These are phyloP conservation scores for Cordyceps fumosorosea DNA, from an alignment of 2,329 filamentous ascomycete species.

Conservation along the genomic window DNA sequence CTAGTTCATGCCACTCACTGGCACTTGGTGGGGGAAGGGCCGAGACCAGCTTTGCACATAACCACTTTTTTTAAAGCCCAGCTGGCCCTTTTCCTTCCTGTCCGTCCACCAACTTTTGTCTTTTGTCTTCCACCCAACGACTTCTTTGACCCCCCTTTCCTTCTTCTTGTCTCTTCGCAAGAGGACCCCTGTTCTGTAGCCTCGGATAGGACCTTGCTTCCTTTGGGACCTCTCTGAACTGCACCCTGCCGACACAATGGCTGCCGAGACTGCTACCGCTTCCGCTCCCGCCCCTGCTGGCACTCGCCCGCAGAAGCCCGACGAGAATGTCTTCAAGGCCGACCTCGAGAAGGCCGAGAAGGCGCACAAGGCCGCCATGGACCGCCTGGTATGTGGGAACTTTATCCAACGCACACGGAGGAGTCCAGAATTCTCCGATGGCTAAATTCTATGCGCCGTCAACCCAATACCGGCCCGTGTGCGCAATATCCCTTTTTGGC, in stretches of 20 bases:
- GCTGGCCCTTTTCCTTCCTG: slow-evolving; percentile 1
- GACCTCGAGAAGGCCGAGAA: slow-evolving; percentile 77
- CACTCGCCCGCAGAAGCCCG: slow-evolving; percentile 74
- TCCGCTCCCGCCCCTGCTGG: slow-evolving; percentile 34
- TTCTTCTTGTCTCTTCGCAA: slow-evolving; percentile 3
- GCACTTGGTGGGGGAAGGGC: slow-evolving; percentile 10
- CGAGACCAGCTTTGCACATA: slow-evolving; percentile 11
- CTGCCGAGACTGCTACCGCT: slow-evolving; percentile 37
- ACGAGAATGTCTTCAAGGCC: slow-evolving; percentile 78
- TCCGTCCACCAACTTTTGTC: slow-evolving; percentile 9
- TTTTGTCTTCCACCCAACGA: slow-evolving; percentile 1
- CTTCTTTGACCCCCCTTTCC: neutral
- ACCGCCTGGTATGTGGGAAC: slow-evolving; percentile 36
- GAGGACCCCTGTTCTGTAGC: neutral
- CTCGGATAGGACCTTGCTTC: slow-evolving; percentile 7
- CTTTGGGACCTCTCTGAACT: slow-evolving; percentile 9
- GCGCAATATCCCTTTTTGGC: slow-evolving; percentile 12
- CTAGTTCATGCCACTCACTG: neutral
- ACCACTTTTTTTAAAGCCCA: slow-evolving; percentile 13
- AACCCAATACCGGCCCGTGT: neutral
- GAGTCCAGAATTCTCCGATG: neutral
- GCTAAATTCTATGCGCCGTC: neutral
- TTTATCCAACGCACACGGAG: neutral
- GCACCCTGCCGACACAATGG: slow-evolving; percentile 35
- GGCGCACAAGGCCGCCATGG: slow-evolving; percentile 71